These are phyloP conservation scores for Chaetomium tenue DNA, from an alignment of 495 filamentous ascomycete genomes.

Conservation along the genomic window DNA sequence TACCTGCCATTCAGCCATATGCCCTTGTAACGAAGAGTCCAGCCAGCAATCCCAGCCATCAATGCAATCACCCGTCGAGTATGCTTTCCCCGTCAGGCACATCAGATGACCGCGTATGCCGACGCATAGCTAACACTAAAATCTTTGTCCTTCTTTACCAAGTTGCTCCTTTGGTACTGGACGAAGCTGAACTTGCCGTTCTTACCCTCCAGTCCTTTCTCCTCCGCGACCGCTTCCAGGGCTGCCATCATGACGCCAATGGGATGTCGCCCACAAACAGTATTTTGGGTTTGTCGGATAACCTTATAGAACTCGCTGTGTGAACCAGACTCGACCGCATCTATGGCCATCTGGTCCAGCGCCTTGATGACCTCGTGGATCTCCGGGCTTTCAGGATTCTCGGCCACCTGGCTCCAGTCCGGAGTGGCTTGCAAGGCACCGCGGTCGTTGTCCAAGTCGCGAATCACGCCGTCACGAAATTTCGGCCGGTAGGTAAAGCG, in stretches of 20 bases:
- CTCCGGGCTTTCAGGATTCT: slow-evolving; percentile 44
- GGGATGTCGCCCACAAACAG: slow-evolving; percentile 92
- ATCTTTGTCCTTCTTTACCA: slow-evolving; percentile 66
- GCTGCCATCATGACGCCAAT: slow-evolving; percentile 94
- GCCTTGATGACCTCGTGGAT: slow-evolving; percentile 84
- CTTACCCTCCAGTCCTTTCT: slow-evolving; percentile 37
- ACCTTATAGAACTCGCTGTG: slow-evolving; percentile 66
- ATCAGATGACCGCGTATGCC: slow-evolving; percentile 65
- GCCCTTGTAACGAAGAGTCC: not conserved
- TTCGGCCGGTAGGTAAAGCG: slow-evolving; percentile 71
- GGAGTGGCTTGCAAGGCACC: slow-evolving; percentile 43
- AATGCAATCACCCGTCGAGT: not conserved
- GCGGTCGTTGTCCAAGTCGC: slow-evolving; percentile 39
- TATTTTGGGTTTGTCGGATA: slow-evolving; percentile 75
- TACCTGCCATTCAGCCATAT: not conserved
- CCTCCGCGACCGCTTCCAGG: slow-evolving; percentile 57
- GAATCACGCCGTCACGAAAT: slow-evolving; percentile 26
- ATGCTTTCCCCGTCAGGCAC: not conserved
- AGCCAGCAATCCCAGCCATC: slow-evolving; percentile 3
- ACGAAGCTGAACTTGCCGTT: slow-evolving; percentile 77
- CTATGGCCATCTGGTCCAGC: slow-evolving; percentile 79
- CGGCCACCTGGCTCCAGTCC: slow-evolving; percentile 37
- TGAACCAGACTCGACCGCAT: slow-evolving; percentile 71
- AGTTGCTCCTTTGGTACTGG: slow-evolving; percentile 84
- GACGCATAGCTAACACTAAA: slow-evolving; percentile 95